Evolutionary conservation across 495 filamentous ascomycete genomes (phyloP).

Genomic region (Rostrohypoxylon terebratum): DNA sequence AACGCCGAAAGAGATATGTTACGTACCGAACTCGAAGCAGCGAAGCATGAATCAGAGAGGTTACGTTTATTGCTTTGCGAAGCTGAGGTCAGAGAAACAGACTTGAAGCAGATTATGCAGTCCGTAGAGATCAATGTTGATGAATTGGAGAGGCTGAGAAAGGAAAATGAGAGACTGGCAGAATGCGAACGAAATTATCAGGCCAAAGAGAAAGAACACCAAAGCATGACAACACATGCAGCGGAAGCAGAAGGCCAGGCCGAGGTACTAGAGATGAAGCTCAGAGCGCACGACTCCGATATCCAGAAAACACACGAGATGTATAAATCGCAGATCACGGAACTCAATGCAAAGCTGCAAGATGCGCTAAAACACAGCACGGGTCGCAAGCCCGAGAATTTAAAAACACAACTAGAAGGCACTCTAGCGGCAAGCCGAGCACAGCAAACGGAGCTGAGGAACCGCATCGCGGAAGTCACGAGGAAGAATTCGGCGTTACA

Average conservation of each 20-base stretch:
- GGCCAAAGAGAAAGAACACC: constrained; percentile 65
- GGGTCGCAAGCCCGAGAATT: constrained; percentile 42
- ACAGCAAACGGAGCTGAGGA: constrained; percentile 58
- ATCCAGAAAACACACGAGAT: constrained; percentile 56
- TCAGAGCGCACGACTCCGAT: constrained; percentile 66
- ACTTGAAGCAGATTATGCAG: constrained; percentile 68
- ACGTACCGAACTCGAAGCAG: constrained; percentile 63
- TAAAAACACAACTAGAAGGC: constrained; percentile 52
- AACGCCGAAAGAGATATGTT: constrained; percentile 63
- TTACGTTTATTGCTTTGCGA: constrained; percentile 69
- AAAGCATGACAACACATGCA: constrained; percentile 62
- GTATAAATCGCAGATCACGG: constrained; percentile 60
- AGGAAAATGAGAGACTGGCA: constrained; percentile 68
- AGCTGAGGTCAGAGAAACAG: constrained; percentile 70
- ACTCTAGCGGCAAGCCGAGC: constrained; percentile 54
- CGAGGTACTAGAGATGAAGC: constrained; percentile 61
- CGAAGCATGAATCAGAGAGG: constrained; percentile 63
- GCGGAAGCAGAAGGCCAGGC: constrained; percentile 64
- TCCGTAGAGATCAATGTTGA: constrained; percentile 68
- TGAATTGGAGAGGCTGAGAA: constrained; percentile 68
- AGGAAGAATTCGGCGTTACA: constrained; percentile 57
- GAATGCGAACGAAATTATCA: constrained; percentile 68
- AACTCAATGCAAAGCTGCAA: constrained; percentile 56
- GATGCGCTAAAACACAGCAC: constrained; percentile 49
- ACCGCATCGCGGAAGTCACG: constrained; percentile 55